These are phyloP conservation scores for Trichosporon faecale DNA, from an alignment of 1,284 basidiomycete species.

Conservation along the genomic window DNA sequence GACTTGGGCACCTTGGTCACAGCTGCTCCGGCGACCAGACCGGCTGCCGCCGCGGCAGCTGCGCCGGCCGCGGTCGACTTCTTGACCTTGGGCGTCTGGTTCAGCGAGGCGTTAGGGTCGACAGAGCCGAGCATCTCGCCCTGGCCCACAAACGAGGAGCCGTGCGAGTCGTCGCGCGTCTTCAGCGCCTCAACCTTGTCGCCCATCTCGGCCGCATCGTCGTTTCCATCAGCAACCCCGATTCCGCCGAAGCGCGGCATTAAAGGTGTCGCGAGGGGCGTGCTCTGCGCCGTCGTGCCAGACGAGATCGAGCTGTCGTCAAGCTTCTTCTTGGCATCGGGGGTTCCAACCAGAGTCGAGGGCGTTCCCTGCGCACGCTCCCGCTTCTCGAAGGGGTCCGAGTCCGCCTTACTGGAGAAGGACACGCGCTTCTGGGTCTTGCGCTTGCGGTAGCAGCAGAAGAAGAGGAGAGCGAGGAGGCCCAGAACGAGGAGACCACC, in stretches of 20 bases:
- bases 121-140: constrained; percentile 12
- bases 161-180: constrained; percentile 6
- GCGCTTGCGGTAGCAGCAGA: constrained; percentile 41
- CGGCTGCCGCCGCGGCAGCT: constrained; percentile 19
- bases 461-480: constrained; percentile 41
- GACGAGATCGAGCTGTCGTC: constrained; percentile 4
- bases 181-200: neutral
- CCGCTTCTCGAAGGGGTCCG: constrained; percentile 35
- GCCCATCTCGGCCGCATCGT: constrained; percentile 23
- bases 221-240: constrained; percentile 12
- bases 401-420: neutral
- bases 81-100: neutral
- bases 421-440: constrained; percentile 20
- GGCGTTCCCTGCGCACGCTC: constrained; percentile 14
- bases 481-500: constrained; percentile 33
- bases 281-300: constrained; percentile 1
- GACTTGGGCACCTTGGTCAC: constrained; percentile 17
- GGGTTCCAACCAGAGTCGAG: constrained; percentile 13
- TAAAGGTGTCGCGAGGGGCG: neutral
- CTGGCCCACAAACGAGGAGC: constrained; percentile 11
- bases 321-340: constrained; percentile 12
- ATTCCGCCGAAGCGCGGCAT: constrained; percentile 14
- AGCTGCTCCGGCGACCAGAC: constrained; percentile 26
- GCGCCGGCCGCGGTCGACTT: neutral
- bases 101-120: constrained; percentile 4